These are phyloP conservation scores for Linum lewisii DNA, from an alignment of 345 rosid genomes.

Conservation along the genomic window DNA sequence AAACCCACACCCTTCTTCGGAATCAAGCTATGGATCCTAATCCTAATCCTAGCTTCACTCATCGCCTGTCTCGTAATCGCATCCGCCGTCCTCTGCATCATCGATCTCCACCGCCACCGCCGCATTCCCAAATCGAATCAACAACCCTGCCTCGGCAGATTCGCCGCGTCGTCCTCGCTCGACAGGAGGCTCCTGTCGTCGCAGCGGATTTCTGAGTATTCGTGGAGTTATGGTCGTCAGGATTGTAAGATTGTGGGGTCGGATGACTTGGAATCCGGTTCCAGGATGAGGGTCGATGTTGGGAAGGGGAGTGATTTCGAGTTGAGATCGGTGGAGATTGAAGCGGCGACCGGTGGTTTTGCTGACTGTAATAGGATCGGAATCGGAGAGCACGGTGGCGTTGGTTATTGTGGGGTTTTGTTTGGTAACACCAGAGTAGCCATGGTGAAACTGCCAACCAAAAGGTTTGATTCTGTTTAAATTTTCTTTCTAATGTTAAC, in stretches of 20 bases:
- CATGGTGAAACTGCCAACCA: constrained; percentile 36
- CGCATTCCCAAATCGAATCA: constrained; percentile 17
- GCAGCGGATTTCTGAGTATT: background rate
- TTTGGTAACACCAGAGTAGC: constrained; percentile 39
- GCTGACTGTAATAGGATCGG: constrained; percentile 42
- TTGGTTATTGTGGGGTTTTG: constrained; percentile 42
- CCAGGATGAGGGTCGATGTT: constrained; percentile 4
- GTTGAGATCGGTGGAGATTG: constrained; percentile 29
- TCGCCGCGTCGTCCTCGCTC: constrained; percentile 17
- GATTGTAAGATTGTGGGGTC: constrained; percentile 1
- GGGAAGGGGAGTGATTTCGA: constrained; percentile 21
- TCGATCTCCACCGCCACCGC: constrained; percentile 25
- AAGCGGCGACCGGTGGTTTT: constrained; percentile 40
- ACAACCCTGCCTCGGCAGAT: constrained; percentile 10
- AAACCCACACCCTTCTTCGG: constrained; percentile 36
- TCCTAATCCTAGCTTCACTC: constrained; percentile 21
- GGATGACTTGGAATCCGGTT: constrained; percentile 14
- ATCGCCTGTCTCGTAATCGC: constrained; percentile 17
- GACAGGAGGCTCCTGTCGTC: constrained; percentile 27
- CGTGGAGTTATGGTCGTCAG: constrained; percentile 21
- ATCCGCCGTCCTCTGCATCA: constrained; percentile 22
- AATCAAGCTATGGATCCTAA: constrained; percentile 38
- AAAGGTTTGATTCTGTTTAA: constrained; percentile 18
- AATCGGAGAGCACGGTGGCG: constrained; percentile 37
- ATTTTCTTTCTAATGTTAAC: too few species aligned